Base-by-base conservation (phyloP, 1,284 basidiomycete species). In the Moniliella sp. region DNA sequence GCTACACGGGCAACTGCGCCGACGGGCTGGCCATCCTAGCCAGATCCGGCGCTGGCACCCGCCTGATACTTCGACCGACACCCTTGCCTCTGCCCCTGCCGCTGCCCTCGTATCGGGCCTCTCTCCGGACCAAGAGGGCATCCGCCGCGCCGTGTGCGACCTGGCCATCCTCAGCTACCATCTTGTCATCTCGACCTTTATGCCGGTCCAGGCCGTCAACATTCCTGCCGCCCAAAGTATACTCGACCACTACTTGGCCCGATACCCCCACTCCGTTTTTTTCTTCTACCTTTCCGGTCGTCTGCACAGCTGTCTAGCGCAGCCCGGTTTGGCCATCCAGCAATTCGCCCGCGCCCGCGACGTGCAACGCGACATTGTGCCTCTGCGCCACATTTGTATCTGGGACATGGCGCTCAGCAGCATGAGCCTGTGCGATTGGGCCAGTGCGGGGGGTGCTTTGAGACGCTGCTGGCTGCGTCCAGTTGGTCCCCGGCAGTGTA, bases 241-340 rank as follows among this genome's bases (percentile, higher is more conserved):
- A 23, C 40, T 59, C 7, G 43, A 57, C 37, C 51, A 50, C 43
- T 50, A 59, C 34, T 33, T 59, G 10, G 30, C 37, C 19, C 41
- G 56, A 1, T 59, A 57, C 36, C 56, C 56, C 7, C 34, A 52
- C 14, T 50, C 43, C 3, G 48, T 59, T 29, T 59, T 59, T 36
- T 57, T 57, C 49, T 46, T 59, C 27, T 59, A 57, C 43, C 57
- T 59, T 35, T 50, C 50, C 15, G 56, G 56, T 3, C 50, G 56
- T 23, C 48, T 59, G 19, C 54, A 59, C 39, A 56, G 51, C 26
- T n/a, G n/a, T n/a, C n/a, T n/a, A n/a, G n/a, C n/a, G n/a, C 57
- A 49, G 4, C 54, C 57, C 27, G 44, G 48, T 5, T 36, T 50
- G 2, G 56, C 54, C 2, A 45, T 59, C 28, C 33, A 39, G 13